Percentiles rank a stretch among this genome's conserved stretches.
Evolutionary conservation across 2,329 filamentous ascomycete genomes (phyloP).

Genomic region (Pseudocercospora pini-densiflorae): DNA sequence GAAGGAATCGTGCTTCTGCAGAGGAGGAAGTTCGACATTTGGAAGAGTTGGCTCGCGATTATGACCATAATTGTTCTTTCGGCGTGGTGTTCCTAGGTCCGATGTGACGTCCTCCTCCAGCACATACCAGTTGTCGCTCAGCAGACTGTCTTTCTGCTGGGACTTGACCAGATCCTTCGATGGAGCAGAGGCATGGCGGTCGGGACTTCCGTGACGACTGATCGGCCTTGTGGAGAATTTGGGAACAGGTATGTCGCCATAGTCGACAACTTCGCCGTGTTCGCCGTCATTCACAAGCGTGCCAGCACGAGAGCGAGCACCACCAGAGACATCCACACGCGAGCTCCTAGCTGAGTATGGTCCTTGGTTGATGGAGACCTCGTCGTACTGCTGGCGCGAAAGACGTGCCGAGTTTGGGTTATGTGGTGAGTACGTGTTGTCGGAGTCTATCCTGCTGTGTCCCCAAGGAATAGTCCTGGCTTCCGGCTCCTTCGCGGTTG

Average conservation of each 20-base stretch:
- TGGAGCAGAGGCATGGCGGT: slow-evolving; percentile 25
- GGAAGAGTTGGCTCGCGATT: slow-evolving; percentile 24
- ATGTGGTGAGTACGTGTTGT: slow-evolving; percentile 60
- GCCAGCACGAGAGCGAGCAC: slow-evolving; percentile 26
- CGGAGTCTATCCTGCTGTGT: slow-evolving; percentile 72
- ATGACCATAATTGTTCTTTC: slow-evolving; percentile 16
- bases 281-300: slow-evolving; percentile 24
- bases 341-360: slow-evolving; percentile 43
- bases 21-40: slow-evolving; percentile 18
- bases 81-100: slow-evolving; percentile 33
- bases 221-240: slow-evolving; percentile 3
- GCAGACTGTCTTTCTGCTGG: slow-evolving; percentile 43
- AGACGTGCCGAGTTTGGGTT: slow-evolving; percentile 58
- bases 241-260: slow-evolving; percentile 25
- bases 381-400: slow-evolving; percentile 58
- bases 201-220: slow-evolving; percentile 18
- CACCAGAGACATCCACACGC: slow-evolving; percentile 40
- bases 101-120: slow-evolving; percentile 35
- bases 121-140: slow-evolving; percentile 55
- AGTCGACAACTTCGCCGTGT: slow-evolving; percentile 21
- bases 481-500: slow-evolving; percentile 47
- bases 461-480: slow-evolving; percentile 71
- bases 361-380: slow-evolving; percentile 33
- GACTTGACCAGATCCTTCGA: slow-evolving; percentile 26
- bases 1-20: slow-evolving; percentile 33